These are phyloP conservation scores for Cladosporium sp. DNA, from an alignment of 2,329 filamentous ascomycete genomes.

Conservation along the genomic window DNA sequence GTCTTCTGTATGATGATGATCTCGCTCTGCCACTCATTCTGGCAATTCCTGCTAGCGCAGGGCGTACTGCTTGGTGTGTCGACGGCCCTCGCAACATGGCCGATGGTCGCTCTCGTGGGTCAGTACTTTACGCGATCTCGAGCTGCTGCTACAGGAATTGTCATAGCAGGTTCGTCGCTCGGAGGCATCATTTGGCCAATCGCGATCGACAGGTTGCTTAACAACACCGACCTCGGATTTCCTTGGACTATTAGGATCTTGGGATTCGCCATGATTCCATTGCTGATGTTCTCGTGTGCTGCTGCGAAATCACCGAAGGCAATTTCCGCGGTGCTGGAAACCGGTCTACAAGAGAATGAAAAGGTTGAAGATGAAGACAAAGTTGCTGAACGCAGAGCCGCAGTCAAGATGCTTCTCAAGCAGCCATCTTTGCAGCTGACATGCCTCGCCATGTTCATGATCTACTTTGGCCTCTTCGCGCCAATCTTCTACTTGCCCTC, in stretches of 20 bases:
- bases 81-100: conserved; percentile 61
- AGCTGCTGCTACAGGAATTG: conserved; percentile 57
- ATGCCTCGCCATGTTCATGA: conserved; percentile 26
- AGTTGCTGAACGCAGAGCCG: not conserved
- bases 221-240: conserved; percentile 50
- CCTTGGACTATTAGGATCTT: conserved; percentile 55
- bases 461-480: conserved; percentile 38
- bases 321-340: not conserved
- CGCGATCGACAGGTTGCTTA: conserved; percentile 51
- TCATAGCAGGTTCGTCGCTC: conserved; percentile 53
- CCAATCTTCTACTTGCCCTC: conserved; percentile 44
- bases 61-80: conserved; percentile 52
- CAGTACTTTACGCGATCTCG: conserved; percentile 61
- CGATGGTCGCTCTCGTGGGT: conserved; percentile 60
- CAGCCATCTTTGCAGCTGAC: conserved; percentile 23
- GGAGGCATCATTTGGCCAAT: conserved; percentile 54
- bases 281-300: conserved; percentile 34
- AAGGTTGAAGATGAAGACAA: not conserved
- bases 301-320: not conserved
- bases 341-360: not conserved
- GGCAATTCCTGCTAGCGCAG: conserved; percentile 53
- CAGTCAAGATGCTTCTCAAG: not conserved
- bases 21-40: conserved; percentile 48
- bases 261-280: conserved; percentile 52
- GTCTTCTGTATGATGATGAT: conserved; percentile 53